Percentiles rank a stretch among this genome's conserved stretches.
These are phyloP conservation scores for Sporothrix pseudoabietina DNA, from an alignment of 2,329 filamentous ascomycete species.

Conservation along the genomic window DNA sequence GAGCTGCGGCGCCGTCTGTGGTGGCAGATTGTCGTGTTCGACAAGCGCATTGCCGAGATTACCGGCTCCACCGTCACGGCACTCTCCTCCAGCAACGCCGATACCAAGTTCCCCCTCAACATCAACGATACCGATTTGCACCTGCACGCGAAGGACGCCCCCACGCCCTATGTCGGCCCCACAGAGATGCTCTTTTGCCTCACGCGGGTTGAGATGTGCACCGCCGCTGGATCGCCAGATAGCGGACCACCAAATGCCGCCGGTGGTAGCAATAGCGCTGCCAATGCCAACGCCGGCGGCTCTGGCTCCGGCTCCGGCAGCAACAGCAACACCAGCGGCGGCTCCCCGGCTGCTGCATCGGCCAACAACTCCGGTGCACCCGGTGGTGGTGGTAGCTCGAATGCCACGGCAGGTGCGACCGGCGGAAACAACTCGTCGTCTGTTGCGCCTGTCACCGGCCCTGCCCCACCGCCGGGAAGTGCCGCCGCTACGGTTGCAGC, in stretches of 20 bases:
- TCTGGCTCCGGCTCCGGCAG: not conserved
- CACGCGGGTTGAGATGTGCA: constrained; percentile 58
- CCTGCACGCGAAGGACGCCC: constrained; percentile 57
- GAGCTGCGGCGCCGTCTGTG: constrained; percentile 72
- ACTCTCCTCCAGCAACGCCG: constrained; percentile 53
- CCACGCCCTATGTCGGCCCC: constrained; percentile 51
- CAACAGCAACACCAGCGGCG: constrained; percentile 17
- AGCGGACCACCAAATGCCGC: constrained; percentile 36
- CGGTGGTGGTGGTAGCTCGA: not conserved
- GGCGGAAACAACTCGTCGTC: not conserved
- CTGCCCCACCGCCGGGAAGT: constrained; percentile 37
- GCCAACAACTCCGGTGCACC: not conserved
- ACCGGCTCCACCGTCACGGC: constrained; percentile 61
- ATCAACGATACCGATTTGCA: constrained; percentile 64
- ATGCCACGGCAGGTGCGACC: not conserved
- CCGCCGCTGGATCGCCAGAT: constrained; percentile 50
- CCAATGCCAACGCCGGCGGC: constrained; percentile 50
- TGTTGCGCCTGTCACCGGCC: constrained; percentile 32
- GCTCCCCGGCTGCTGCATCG: not conserved
- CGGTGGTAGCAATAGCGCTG: not conserved
- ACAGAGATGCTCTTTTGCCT: constrained; percentile 65
- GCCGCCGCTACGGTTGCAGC: constrained; percentile 36
- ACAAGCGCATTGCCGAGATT: constrained; percentile 69
- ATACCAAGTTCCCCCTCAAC: constrained; percentile 61
- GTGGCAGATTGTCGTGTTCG: constrained; percentile 72